These are phyloP conservation scores for Tranzscheliella williamsii DNA, from an alignment of 1,284 basidiomycete species.

Conservation along the genomic window DNA sequence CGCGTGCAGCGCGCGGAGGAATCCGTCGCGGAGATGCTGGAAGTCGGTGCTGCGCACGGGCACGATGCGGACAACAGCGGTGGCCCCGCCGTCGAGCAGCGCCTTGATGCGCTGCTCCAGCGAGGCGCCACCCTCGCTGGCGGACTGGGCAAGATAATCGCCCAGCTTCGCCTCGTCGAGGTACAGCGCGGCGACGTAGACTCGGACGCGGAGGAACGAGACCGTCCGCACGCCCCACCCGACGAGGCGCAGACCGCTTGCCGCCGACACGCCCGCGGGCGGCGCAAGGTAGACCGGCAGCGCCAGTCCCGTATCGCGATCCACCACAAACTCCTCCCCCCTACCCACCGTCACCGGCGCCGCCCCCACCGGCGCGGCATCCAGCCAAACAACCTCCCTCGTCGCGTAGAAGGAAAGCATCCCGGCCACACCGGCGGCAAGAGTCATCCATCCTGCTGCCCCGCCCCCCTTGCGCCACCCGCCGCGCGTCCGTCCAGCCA, in stretches of 20 bases:
- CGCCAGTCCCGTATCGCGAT: too few species aligned
- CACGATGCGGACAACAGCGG: constrained; percentile 63
- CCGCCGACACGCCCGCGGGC: too few species aligned
- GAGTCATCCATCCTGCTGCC: too few species aligned
- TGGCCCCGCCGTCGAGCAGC: constrained; percentile 35
- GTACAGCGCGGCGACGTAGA: constrained; percentile 84
- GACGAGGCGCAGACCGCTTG: constrained; percentile 67
- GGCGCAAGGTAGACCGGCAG: too few species aligned
- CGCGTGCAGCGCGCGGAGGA: constrained; percentile 72
- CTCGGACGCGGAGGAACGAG: constrained; percentile 76
- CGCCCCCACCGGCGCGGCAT: too few species aligned
- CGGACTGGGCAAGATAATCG: not conserved
- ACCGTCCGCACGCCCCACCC: constrained; percentile 83
- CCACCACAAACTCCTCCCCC: too few species aligned
- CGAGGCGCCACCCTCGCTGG: not conserved
- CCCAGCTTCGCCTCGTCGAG: constrained; percentile 67
- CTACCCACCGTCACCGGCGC: too few species aligned
- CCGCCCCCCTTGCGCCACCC: too few species aligned
- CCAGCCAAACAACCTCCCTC: too few species aligned
- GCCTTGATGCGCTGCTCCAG: constrained; percentile 25
- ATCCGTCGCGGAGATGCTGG: constrained; percentile 81
- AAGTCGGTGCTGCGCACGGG: constrained; percentile 80
- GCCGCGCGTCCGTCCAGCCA: too few species aligned
- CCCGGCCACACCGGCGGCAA: too few species aligned
- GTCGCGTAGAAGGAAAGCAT: too few species aligned